These are phyloP conservation scores for Teunomyces tritomae DNA, from an alignment of 805 yeast species.

Conservation along the genomic window DNA sequence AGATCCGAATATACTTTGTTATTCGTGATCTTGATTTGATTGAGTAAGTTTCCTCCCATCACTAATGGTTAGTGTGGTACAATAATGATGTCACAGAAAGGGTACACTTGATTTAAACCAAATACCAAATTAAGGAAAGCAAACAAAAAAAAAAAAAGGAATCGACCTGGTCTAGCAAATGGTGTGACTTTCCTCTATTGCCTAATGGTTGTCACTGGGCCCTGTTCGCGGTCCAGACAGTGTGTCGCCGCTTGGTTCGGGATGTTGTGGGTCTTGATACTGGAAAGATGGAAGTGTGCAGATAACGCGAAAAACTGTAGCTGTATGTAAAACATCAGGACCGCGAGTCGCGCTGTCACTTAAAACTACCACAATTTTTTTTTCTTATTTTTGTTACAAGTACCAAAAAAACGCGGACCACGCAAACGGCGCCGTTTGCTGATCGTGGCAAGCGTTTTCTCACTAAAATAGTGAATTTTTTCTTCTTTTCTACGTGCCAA, in stretches of 20 bases:
- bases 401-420: not conserved
- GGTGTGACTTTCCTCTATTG: not conserved
- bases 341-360: not conserved
- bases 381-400: no score
- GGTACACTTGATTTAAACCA: no score
- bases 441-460: no score
- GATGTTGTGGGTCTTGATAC: constrained; percentile 1
- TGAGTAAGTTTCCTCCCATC: constrained; percentile 16
- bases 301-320: not conserved
- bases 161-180: not conserved
- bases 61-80: not conserved
- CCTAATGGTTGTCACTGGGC: not conserved
- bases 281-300: not conserved
- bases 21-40: constrained; percentile 29
- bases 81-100: not conserved
- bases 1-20: constrained; percentile 25
- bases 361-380: not conserved
- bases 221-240: not conserved
- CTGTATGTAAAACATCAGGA: not conserved
- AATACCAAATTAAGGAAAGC: not conserved
- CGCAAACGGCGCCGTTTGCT: not conserved
- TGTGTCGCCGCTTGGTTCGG: not conserved
- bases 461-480: no score
- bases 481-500: no score
- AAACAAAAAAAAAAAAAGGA: not conserved